Evolutionary conservation across 2,329 filamentous ascomycete genomes (phyloP).

Genomic region (Penicillium sp.): DNA sequence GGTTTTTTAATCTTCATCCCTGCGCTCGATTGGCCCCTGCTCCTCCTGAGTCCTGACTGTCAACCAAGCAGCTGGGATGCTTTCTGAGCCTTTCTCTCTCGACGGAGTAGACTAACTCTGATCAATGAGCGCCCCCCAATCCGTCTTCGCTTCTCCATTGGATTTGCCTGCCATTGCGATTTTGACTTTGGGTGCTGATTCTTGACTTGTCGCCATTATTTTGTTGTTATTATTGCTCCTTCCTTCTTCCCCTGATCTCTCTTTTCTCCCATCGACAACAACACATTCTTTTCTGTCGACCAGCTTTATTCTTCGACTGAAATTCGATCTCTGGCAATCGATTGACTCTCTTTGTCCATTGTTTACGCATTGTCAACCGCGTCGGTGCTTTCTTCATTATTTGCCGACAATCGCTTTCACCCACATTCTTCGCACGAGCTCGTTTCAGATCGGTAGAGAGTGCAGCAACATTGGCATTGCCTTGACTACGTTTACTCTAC

Average conservation of each 20-base stretch:
- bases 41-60: neutral
- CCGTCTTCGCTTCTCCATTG: neutral
- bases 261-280: too few relatives aligned
- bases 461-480: neutral
- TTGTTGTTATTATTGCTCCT: neutral
- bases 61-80: neutral
- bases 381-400: neutral
- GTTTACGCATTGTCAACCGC: neutral
- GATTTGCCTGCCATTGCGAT: too few relatives aligned
- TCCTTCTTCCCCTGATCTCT: neutral
- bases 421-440: slow-evolving; percentile 6
- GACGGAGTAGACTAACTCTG: neutral
- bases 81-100: neutral
- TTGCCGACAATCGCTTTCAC: neutral
- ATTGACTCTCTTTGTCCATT: neutral
- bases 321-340: neutral
- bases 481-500: neutral
- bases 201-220: too few relatives aligned
- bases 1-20: too few relatives aligned
- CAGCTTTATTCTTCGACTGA: too few relatives aligned
- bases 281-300: too few relatives aligned
- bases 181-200: too few relatives aligned
- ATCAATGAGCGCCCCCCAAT: neutral
- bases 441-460: too few relatives aligned
- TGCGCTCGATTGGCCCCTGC: too few relatives aligned